phyloP scores from a whole-genome alignment of 108 stramenopile species.

The Nitzschia sp. region DNA sequence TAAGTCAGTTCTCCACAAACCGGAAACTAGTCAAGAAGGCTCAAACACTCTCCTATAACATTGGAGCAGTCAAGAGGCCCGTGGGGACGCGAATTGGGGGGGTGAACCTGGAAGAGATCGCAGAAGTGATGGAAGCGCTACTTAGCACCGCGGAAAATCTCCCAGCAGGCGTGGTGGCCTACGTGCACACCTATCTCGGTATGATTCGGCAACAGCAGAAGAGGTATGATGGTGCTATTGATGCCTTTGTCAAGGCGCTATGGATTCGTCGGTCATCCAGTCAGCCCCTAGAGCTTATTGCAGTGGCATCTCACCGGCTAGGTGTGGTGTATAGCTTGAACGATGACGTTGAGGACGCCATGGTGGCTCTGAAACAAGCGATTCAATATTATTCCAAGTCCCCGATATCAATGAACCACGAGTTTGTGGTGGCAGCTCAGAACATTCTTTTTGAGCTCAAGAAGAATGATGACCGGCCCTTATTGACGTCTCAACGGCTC shows the following conservation, averaged over 20 bases:
- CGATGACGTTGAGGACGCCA: not conserved
- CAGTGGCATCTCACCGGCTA: slow-evolving; percentile 4
- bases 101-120: not conserved
- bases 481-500: no score
- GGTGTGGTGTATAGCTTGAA: not conserved
- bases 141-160: not conserved
- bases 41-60: not conserved
- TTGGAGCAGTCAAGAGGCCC: not conserved
- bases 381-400: slow-evolving; percentile 4
- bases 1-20: not conserved
- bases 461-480: not conserved
- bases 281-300: slow-evolving; percentile 7
- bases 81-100: not conserved
- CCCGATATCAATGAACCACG: not conserved
- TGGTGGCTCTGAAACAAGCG: not conserved
- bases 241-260: slow-evolving; percentile 2
- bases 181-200: slow-evolving; percentile 1
- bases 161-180: slow-evolving; percentile 4
- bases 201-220: slow-evolving; percentile 2
- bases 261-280: slow-evolving; percentile 8
- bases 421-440: not conserved
- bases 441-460: slow-evolving; percentile 4
- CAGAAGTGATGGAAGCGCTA: not conserved
- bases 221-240: slow-evolving; percentile 3
- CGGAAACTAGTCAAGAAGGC: not conserved